Evolutionary conservation across 2,329 filamentous ascomycete genomes (phyloP), one percentile per base, ranked within the genome.

Genomic region (Plectosphaerella sp.): DNA sequence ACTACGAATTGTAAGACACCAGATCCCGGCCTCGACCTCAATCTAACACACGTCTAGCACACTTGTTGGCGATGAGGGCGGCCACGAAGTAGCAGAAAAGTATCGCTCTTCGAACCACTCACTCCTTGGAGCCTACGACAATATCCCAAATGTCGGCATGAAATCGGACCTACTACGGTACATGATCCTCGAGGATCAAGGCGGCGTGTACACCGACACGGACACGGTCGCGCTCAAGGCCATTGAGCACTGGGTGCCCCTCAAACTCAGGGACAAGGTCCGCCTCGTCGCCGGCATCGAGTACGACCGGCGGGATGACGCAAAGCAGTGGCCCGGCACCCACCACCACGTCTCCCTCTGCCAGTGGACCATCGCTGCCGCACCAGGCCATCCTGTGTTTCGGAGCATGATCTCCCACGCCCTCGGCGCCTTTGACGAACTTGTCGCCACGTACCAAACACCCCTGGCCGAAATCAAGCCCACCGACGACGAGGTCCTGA

Each of bases 221-320:
- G 82, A 84, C 58, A 80, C 83, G 14, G 74, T 81, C 59, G 76
- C 78, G 7, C 64, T 83, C 15, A 72, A 72, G 33, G 74, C 80
- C 0, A 65, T 83, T 49, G 67, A 77, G 35, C 15, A 47, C 3
- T 66, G 63, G 62, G 48, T 66, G 4, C 61, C 63, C 6, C 36
- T 45, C 9, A 16, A 52, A 4, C 14, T 60, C 22, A 59, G 59
- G 4, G 52, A 56, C 51, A 35, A 52, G n/a, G 58, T 59, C 8
- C 53, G 58, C 4, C 54, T 64, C 10, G 49, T 70, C 16, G 56
- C 68, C 3, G 66, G 65, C 8, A 59, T 67, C 48, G 66, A 69
- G 53, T 68, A 60, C 39, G 67, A 69, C 52, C 56, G 60, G 35
- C 59, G 57, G 2, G 58, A 67, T 43, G 61, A 61, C 14, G 49